Conservation (phyloP, 2,329 filamentous ascomycete genomes). For the Trichoderma afroharzianum region DNA sequence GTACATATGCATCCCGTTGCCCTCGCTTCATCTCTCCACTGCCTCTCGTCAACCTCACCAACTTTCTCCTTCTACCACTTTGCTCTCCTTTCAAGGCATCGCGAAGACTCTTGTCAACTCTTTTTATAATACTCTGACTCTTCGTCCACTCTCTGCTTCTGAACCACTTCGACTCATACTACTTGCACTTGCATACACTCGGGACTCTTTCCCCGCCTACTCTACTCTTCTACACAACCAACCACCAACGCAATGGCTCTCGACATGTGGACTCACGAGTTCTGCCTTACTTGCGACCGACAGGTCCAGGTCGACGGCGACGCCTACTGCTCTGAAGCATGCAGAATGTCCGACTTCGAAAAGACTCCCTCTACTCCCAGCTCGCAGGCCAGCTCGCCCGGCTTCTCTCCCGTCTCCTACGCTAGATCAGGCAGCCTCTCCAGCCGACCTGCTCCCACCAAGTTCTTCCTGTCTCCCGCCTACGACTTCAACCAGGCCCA, state of each 20-base stretch:
- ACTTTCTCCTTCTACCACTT: background rate
- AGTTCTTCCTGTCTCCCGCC: slow-evolving; percentile 68
- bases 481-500: slow-evolving; percentile 69
- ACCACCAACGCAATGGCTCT: slow-evolving; percentile 45
- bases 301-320: slow-evolving; percentile 68
- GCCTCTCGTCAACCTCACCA: slow-evolving; percentile 9
- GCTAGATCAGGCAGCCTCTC: slow-evolving; percentile 41
- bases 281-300: slow-evolving; percentile 90
- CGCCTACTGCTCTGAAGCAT: slow-evolving; percentile 89
- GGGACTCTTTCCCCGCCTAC: slow-evolving; percentile 5
- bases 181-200: background rate
- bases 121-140: slow-evolving; percentile 5
- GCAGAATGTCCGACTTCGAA: slow-evolving; percentile 83
- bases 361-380: slow-evolving; percentile 53
- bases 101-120: background rate
- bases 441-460: slow-evolving; percentile 29
- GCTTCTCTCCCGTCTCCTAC: slow-evolving; percentile 49
- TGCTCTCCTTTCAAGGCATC: background rate
- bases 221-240: background rate
- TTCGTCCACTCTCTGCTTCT: slow-evolving; percentile 17
- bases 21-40: slow-evolving; percentile 19
- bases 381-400: slow-evolving; percentile 57
- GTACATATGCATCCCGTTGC: slow-evolving; percentile 25
- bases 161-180: slow-evolving; percentile 22
- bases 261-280: slow-evolving; percentile 79